Evolutionary conservation across 2,329 filamentous ascomycete genomes (phyloP), one percentile per base, ranked within the genome.

Genomic region (Fusarium staphyleae): DNA sequence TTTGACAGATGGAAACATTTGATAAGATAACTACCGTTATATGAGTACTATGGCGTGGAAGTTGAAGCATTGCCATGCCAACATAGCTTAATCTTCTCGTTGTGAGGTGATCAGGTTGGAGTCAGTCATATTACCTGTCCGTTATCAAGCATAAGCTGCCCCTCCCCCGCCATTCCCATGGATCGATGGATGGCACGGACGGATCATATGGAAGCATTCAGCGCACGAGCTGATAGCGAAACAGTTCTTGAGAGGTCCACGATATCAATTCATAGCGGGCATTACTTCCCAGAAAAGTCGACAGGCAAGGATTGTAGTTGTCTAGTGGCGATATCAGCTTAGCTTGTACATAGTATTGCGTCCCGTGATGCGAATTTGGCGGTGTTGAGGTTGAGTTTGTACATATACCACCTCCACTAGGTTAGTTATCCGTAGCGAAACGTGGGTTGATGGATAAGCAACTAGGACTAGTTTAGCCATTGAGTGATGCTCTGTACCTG

Each of bases 131-230:
- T 46, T 33, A 30, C 5, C n/a, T 30, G n/a, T n/a, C n/a, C n/a
- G n/a, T n/a, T n/a, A 22, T n/a, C 24, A 49, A 49, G 14, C 33
- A 48, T 32, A 28, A 44, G 32, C 52, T 64, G 35, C 62, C 60
- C 57, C 63, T 65, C 61, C 63, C 63, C 63, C 63, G 55, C 63
- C 48, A 65, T 62, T 53, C 62, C 57, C 62, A 52, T 35, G 58
- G n/a, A n/a, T n/a, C n/a, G n/a, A 28, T 65, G 50, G 46, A 46
- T 52, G 46, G 52, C 43, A 60, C 49, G 49, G 52, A 57, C 22
- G 22, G 22, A 24, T 66, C 61, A 63, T 61, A 66, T 65, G 59
- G 56, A 55, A 61, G 42, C 47, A 50, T 39, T 55, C 48, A 60
- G 56, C 53, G 55, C 62, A 60, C 63, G 56, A 65, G 48, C 45